Percentiles rank a stretch among this genome's conserved stretches.
phyloP scores from a whole-genome alignment of 169 alveolate species.

The Plasmodium gallinaceum region DNA sequence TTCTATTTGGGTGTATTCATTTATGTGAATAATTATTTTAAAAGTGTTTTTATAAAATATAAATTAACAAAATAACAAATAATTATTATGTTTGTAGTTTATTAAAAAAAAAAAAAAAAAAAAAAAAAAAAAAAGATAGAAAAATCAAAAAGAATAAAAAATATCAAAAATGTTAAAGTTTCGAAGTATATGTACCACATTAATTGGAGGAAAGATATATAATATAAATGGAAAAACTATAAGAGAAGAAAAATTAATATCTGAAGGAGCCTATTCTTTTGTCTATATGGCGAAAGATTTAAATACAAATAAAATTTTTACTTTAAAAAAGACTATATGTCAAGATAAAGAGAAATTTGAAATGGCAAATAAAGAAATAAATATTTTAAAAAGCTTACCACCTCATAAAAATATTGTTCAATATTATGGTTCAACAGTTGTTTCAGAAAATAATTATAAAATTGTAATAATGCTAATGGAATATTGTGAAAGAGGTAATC shows the following conservation, averaged over 20 bases:
- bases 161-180: slow-evolving; percentile 39
- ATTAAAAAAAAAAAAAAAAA: no score
- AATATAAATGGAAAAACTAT: slow-evolving; percentile 68
- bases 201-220: slow-evolving; percentile 63
- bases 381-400: slow-evolving; percentile 63
- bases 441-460: slow-evolving; percentile 25
- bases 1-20: no score
- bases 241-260: slow-evolving; percentile 68
- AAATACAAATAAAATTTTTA: slow-evolving; percentile 77
- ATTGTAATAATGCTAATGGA: slow-evolving; percentile 75
- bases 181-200: slow-evolving; percentile 61
- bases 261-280: slow-evolving; percentile 88
- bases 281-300: slow-evolving; percentile 83
- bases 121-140: background rate
- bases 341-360: slow-evolving; percentile 74
- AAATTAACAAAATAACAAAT: no score
- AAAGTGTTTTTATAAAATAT: no score
- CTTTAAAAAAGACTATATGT: slow-evolving; percentile 81
- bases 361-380: slow-evolving; percentile 81
- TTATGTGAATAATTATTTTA: no score
- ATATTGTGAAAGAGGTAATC: slow-evolving; percentile 79
- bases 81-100: no score
- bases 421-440: slow-evolving; percentile 64
- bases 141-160: background rate
- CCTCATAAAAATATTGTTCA: slow-evolving; percentile 77